Base-by-base conservation (phyloP, 148 eudicot genomes). In the Persicaria tinctoria region DNA sequence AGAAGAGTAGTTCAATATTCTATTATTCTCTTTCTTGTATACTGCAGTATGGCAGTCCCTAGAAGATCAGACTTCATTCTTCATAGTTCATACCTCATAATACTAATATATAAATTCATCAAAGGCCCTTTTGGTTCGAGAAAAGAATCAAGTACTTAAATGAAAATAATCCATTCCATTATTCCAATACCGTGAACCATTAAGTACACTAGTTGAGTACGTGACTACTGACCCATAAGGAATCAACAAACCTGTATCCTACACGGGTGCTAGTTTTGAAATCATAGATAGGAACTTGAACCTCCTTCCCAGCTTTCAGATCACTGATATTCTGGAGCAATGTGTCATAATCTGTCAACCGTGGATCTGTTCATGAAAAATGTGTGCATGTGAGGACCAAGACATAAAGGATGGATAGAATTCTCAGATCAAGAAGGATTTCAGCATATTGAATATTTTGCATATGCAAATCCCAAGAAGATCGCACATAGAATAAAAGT, bases 321-420 rank as follows among this genome's bases (percentile, higher is more conserved):
- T 93, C 97, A 74, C 80, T 83, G 76, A 93, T 89, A 79, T 90
- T 93, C 79, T 84, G 88, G 72, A 93, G 89, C 88, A 93, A 85
- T 9, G 96, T 89, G 70, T 93, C 97, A 82, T 89, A 93, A 81
- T 93, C 97, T 16, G 97, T 90, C 89, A 93, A 86, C 76, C 97
- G 93, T 78, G 97, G 97, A 74, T 93, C 97, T 93, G 92, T 78
- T 66, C 70, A 66, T 77, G 20, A 63, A 75, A 64, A 73, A 68
- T 4, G 32, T 7, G 47, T 47, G 47, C 54, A 48, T 2, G 16
- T 41, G 4, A 66, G 70, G 48, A 66, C n/a, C 44, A 66, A 13
- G 48, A 66, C 70, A 66, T 44, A 5, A 66, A 38, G 13, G 6
- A 13, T 0, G 38, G 5, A 38, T 0, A 32, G 18, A 66, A 63